Percentiles rank a stretch among this genome's conserved stretches.
Conservation (phyloP, 2,329 filamentous ascomycete species). For the Colletotrichum liriopes region DNA sequence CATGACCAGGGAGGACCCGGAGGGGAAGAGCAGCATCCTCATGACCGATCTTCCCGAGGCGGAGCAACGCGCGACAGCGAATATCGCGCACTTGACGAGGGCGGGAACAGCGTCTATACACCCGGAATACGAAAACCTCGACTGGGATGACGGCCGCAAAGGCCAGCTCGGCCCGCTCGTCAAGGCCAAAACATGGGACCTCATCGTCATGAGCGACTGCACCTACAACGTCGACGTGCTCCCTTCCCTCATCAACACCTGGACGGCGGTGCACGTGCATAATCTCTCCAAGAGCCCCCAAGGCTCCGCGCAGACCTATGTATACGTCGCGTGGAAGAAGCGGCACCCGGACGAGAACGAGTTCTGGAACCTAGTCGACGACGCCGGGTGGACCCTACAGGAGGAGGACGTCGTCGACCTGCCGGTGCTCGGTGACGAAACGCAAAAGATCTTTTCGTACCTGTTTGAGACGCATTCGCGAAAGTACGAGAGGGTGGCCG, state of each 20-base stretch:
- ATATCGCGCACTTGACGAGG: conserved; percentile 56
- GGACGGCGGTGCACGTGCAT: conserved; percentile 63
- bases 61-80: conserved; percentile 63
- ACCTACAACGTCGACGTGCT: conserved; percentile 74
- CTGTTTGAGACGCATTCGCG: conserved; percentile 56
- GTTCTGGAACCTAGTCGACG: conserved; percentile 64
- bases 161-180: conserved; percentile 62
- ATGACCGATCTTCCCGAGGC: conserved; percentile 72
- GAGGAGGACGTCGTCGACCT: conserved; percentile 61
- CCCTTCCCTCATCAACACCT: conserved; percentile 67
- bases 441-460: conserved; percentile 67
- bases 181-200: conserved; percentile 62
- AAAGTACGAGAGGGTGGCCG: background rate
- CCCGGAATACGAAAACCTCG: conserved; percentile 68
- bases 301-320: conserved; percentile 53
- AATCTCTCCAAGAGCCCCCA: conserved; percentile 49
- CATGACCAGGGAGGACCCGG: conserved; percentile 48
- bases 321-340: conserved; percentile 71
- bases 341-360: conserved; percentile 68
- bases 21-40: conserved; percentile 55
- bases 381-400: conserved; percentile 60
- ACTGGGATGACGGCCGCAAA: conserved; percentile 68
- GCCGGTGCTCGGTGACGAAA: conserved; percentile 61
- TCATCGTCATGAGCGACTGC: conserved; percentile 72
- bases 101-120: background rate